Base-by-base conservation (phyloP, 129 eudicot genomes). In the Erigeron canadensis region DNA sequence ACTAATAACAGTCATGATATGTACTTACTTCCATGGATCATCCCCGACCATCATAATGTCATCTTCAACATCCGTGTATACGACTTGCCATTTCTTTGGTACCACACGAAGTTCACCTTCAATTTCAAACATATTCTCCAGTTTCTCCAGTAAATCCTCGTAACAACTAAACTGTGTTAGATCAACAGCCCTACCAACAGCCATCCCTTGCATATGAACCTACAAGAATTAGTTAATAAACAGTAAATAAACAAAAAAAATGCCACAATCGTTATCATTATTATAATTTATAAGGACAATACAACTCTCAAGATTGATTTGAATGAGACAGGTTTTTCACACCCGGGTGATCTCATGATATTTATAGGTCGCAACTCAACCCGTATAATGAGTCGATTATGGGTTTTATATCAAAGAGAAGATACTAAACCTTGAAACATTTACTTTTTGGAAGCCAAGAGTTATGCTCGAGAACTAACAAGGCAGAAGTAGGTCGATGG, bases 21-120 rank as follows among this genome's bases (percentile, higher is more conserved):
- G 73, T 81, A 84, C 86, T 88, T 80, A 92, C 98, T 80, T 86
- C 98, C 98, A 92, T 54, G 98, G 98, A 83, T 92, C 98, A 69
- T 92, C 98, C 16, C 98, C 98, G 50, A 92, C 98, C 95, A 92
- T 87, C 98, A 92, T 92, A 84, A 86, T 83, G 85, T 89, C 98
- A 79, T 87, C 96, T 80, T 92, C 98, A 2, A 71, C 87, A 70
- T 92, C 98, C 6, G 98, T 89, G 82, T 89, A 92, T 50, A 92
- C 95, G 73, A 92, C 98, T 68, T 89, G 82, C 98, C 98, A 92
- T 81, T 84, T 89, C 77, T 87, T 89, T 59, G 85, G 74, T 7
- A 87, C 78, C 41, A 85, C 85, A 50, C 81, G 62, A 40, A 92
- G 96, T 79, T 93, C 90, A 8, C 98, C 98, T 54, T 67, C 81